Base-by-base conservation (phyloP, 1,284 basidiomycete genomes). In the Agaricales sp. region DNA sequence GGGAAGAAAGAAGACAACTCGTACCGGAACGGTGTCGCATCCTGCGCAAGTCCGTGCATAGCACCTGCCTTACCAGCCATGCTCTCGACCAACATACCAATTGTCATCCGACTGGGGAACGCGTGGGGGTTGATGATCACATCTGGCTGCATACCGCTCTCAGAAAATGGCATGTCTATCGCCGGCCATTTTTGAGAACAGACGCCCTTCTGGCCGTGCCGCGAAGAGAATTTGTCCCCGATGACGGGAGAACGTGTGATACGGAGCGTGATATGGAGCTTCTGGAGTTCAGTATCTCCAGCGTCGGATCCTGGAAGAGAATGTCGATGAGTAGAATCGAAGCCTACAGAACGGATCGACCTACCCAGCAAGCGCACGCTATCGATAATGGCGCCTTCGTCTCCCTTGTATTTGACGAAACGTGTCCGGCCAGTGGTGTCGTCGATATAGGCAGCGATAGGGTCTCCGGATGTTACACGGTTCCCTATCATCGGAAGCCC, bases 111-210 rank as follows among this genome's bases (percentile, higher is more conserved):
- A 72, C 87, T 92, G 1, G 96, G 96, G 77, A 99, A 99, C 18
- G 96, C 96, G 66, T 99, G 96, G 25, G 96, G 96, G 67, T 99
- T 99, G 74, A 99, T 99, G 65, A 99, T 99, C 49, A 99, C 84
- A 66, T 99, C 96, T 1, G 96, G 96, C 66, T 98, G 95, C 80
- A 99, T 94, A 12, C 96, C 96, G 55, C 91, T 95, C 70, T 99
- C 96, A 55, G 83, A 86, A 74, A 99, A 99, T 4, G 96, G 96
- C 96, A 99, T 98, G 65, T 99, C 96, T 57, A 97, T 73, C 25
- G 87, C 81, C 2, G 96, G 95, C 92, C 94, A 99, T 68, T 97
- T 98, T 63, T 99, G 96, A 50, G 95, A 98, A 65, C 94, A 98
- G 41, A 99, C 94, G 77, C 96, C 96, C 68, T 99, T 99, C 68